Evolutionary conservation across 768 basidiomycete species (phyloP), one percentile per base, ranked within the genome.

Genomic region (Cystobasidium tubakii): DNA sequence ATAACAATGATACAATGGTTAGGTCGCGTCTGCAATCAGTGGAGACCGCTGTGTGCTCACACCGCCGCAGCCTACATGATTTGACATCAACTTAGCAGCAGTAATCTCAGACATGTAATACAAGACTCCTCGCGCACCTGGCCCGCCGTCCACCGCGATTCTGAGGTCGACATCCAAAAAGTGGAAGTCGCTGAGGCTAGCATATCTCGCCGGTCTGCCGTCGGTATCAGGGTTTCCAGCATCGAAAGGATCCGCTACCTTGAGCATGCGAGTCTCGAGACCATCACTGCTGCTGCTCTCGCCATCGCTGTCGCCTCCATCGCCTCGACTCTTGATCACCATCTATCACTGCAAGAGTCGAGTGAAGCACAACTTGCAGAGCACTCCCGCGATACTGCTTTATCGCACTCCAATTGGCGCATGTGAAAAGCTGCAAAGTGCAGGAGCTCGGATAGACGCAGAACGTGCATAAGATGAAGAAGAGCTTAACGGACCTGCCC

Each of bases 131-230:
- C 10, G 55, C 69, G 19, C 55, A 71, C 69, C 69, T 71, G 69
- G 69, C 19, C 69, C 69, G 1, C 36, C 69, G 36, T 71, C 69
- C 33, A 54, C 60, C 25, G 33, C 29, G 25, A 71, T 71, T 54
- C 42, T 31, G 29, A 71, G 55, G 54, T 71, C 55, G 4, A 27
- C 25, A 17, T 23, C 21, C 54, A 71, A 43, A 53, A 71, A 71
- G 55, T 36, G 31, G 55, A 71, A 71, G 55, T 71, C 69, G 29
- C 39, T 44, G 6, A 71, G 55, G 33, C 34, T 44, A 15, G 69
- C 69, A 46, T 71, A 71, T n/a, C 69, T 43, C 31, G 66, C 27
- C 7, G 66, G 69, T 31, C 39, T n/a, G 33, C 36, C 27, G 21
- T 53, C n/a, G 7, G 66, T 31, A 19, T 39, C 43, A 9, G 34